phyloP scores from a whole-genome alignment of 1,284 basidiomycete genomes.

The Puccinia coronata region DNA sequence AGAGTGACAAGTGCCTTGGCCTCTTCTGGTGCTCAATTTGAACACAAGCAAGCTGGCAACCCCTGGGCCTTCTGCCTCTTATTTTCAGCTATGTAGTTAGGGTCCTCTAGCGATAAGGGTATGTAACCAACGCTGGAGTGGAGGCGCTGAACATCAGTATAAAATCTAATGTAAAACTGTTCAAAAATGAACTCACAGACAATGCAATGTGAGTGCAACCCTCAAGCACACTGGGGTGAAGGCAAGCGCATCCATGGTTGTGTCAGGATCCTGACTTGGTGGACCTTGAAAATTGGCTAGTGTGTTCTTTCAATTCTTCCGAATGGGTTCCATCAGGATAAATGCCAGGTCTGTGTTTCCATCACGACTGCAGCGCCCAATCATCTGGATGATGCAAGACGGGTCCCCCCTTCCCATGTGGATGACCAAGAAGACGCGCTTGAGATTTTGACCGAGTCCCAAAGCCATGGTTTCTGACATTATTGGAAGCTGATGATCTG shows the following conservation, averaged over 20 bases:
- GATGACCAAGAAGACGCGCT: neutral
- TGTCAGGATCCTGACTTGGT: too few relatives aligned
- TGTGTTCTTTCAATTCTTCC: neutral
- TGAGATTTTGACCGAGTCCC: neutral
- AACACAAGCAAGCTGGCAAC: neutral
- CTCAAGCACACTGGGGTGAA: neutral
- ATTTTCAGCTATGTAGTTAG: neutral
- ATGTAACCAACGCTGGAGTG: neutral
- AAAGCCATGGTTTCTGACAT: neutral
- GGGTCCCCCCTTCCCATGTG: slow-evolving; percentile 10
- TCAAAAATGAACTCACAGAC: neutral
- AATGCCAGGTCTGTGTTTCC: neutral
- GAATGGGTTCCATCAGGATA: neutral
- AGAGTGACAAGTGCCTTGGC: neutral
- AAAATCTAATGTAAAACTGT: too few relatives aligned
- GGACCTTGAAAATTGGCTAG: neutral
- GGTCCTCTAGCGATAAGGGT: neutral
- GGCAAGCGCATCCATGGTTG: neutral
- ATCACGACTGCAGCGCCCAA: too few relatives aligned
- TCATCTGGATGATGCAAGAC: neutral
- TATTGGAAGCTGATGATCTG: neutral
- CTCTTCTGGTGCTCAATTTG: neutral
- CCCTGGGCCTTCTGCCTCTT: neutral
- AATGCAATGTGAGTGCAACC: neutral
- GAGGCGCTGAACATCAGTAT: too few relatives aligned